Conservation (phyloP, 352 stramenopile genomes). For the Phytophthora macrochlamydospora region DNA sequence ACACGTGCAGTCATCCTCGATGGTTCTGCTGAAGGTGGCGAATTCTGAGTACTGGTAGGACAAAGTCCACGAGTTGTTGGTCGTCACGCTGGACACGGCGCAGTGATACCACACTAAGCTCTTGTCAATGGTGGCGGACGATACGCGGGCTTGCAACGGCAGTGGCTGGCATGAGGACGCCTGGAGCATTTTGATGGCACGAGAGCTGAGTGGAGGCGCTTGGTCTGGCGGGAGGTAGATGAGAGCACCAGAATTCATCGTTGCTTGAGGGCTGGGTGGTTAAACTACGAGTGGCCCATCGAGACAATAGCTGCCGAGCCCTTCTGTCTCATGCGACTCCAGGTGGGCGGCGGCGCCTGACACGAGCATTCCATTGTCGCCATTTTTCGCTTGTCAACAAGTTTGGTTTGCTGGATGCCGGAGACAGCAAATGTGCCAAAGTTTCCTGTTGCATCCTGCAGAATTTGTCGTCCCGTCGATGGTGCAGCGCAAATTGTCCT, state of each 20-base stretch:
- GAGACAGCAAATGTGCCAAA: no score
- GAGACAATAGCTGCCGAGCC: background rate
- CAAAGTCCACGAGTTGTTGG: slow-evolving; percentile 45
- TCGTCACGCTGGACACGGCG: slow-evolving; percentile 44
- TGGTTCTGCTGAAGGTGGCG: slow-evolving; percentile 45
- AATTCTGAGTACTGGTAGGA: slow-evolving; percentile 71
- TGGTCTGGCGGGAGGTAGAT: slow-evolving; percentile 3
- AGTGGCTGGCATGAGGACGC: slow-evolving; percentile 38
- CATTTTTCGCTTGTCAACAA: background rate
- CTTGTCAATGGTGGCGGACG: slow-evolving; percentile 34
- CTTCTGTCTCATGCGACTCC: slow-evolving; percentile 13
- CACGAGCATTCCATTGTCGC: background rate
- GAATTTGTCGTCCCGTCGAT: no score
- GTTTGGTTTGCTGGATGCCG: no score
- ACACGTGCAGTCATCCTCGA: slow-evolving; percentile 58
- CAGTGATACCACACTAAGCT: slow-evolving; percentile 55
- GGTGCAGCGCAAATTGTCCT: background rate
- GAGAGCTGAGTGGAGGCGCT: slow-evolving; percentile 15
- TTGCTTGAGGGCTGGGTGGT: background rate
- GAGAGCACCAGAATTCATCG: slow-evolving; percentile 20
- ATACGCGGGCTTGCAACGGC: slow-evolving; percentile 47
- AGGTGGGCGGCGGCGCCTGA: slow-evolving; percentile 1
- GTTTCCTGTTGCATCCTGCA: no score
- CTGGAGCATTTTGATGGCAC: slow-evolving; percentile 40
- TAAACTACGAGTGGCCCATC: slow-evolving; percentile 15